Base-by-base conservation (phyloP, 148 eudicot genomes). In the Hydrangea macrophylla region DNA sequence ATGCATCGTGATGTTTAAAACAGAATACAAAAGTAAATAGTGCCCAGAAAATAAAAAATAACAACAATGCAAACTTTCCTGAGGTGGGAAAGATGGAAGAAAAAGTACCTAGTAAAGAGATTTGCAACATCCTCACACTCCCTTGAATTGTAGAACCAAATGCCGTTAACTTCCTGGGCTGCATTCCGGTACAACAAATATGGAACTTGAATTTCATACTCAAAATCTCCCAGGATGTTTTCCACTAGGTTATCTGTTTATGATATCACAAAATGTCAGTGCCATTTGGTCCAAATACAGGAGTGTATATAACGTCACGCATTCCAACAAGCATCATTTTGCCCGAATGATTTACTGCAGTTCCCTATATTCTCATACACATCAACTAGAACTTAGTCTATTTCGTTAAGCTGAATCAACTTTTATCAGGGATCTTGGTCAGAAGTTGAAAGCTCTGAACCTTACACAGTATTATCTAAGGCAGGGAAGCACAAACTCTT, bases 121-220 rank as follows among this genome's bases (percentile, higher is more conserved):
- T 92, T 83, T 59, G 89, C 92, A 89, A 84, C 98, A 65, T 87
- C 96, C 71, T 89, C 93, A 45, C 98, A 92, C 67, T 92, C 98
- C 25, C 88, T 86, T 30, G 87, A 59, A 73, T 89, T 92, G 75
- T 92, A 92, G 77, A 92, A 92, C 98, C 98, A 92, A 56, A 92
- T 87, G 37, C 98, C 98, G 78, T 85, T 92, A 42, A 92, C 98
- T 74, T 92, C 98, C 75, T 89, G 93, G 53, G 89, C 72, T 42
- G 96, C 91, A 80, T 92, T 92, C 37, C 92, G 84, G 74, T 92
- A 92, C 57, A 92, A 55, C 51, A 92, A 77, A 81, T 92, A 92
- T 32, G 98, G 98, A 58, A 76, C 79, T 79, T 89, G 98, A 55
- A 92, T 67, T 76, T 92, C 98, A 76, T 80, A 92, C 80, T 92